Conservation (phyloP, 2,329 filamentous ascomycete genomes). For the Hymenoscyphus repandus region DNA sequence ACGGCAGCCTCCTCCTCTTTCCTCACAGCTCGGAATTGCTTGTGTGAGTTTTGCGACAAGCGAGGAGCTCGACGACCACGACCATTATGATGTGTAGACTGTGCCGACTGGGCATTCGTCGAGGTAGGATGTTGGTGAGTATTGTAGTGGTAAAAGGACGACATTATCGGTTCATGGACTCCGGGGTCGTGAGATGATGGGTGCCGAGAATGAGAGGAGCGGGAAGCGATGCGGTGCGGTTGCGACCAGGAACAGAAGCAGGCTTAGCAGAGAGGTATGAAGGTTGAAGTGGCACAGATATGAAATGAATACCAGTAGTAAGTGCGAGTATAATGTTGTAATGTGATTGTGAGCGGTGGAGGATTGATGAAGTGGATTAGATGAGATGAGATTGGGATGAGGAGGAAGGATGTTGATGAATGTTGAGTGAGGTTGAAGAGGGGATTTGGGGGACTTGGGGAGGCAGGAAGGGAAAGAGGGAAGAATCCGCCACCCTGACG, state of each 20-base stretch:
- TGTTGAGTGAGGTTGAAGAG: neutral
- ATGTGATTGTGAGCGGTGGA: neutral
- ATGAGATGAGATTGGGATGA: neutral
- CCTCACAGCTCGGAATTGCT: slow-evolving; percentile 79
- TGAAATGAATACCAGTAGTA: neutral
- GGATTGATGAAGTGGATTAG: neutral
- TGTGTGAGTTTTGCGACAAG: slow-evolving; percentile 76
- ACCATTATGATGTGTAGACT: slow-evolving; percentile 67
- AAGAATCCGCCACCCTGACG: neutral
- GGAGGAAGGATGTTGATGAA: neutral
- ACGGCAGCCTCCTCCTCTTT: slow-evolving; percentile 84
- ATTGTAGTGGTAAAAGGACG: slow-evolving; percentile 60
- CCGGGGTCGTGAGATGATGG: neutral
- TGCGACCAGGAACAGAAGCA: neutral
- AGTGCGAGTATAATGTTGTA: too few relatives aligned
- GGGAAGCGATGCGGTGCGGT: slow-evolving; percentile 1
- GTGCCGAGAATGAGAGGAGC: neutral
- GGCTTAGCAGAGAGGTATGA: neutral
- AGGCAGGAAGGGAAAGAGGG: neutral
- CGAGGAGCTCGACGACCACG: slow-evolving; percentile 81
- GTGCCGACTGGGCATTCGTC: slow-evolving; percentile 35
- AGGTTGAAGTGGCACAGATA: neutral
- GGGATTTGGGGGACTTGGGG: neutral
- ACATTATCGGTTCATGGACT: slow-evolving; percentile 44
- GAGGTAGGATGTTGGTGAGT: slow-evolving; percentile 54